Percentiles rank a stretch among this genome's conserved stretches.
Conservation (phyloP, 1,284 basidiomycete genomes). For the Mrakiaceae sp. region DNA sequence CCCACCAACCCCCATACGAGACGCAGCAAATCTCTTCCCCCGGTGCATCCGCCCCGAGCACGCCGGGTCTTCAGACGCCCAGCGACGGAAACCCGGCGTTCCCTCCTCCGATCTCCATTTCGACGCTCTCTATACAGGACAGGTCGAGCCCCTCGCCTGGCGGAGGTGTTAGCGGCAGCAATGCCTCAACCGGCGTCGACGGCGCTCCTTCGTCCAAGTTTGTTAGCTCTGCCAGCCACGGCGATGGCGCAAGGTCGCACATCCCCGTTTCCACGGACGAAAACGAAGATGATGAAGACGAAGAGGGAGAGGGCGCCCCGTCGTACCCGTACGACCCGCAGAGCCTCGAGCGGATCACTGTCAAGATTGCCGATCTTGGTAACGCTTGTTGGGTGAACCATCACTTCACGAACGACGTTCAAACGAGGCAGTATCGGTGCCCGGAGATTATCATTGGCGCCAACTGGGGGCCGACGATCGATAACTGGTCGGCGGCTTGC, state of each 20-base stretch:
- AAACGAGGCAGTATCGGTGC: constrained; percentile 92
- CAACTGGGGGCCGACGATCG: constrained; percentile 81
- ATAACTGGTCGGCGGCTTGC: constrained; percentile 93
- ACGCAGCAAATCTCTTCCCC: too few species aligned
- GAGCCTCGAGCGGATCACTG: constrained; percentile 74
- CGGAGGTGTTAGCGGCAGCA: too few species aligned
- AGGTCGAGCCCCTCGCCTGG: too few species aligned
- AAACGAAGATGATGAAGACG: constrained; percentile 30
- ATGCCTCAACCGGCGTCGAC: constrained; percentile 23
- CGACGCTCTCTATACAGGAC: constrained; percentile 19
- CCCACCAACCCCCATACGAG: constrained; percentile 10
- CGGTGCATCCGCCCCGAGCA: too few species aligned
- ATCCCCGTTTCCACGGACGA: constrained; percentile 23
- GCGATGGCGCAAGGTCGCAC: constrained; percentile 4
- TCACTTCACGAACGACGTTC: constrained; percentile 41
- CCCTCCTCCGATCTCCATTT: constrained; percentile 22
- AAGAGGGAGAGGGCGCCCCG: constrained; percentile 28
- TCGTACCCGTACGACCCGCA: constrained; percentile 45
- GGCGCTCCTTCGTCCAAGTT: constrained; percentile 12
- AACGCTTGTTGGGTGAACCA: constrained; percentile 53
- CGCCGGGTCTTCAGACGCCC: too few species aligned
- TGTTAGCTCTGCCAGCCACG: constrained; percentile 7
- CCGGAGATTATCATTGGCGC: constrained; percentile 94
- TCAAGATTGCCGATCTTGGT: constrained; percentile 96
- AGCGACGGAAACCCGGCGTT: too few species aligned